These are phyloP conservation scores for Lasiosphaeria miniovina DNA, from an alignment of 495 filamentous ascomycete species.

Conservation along the genomic window DNA sequence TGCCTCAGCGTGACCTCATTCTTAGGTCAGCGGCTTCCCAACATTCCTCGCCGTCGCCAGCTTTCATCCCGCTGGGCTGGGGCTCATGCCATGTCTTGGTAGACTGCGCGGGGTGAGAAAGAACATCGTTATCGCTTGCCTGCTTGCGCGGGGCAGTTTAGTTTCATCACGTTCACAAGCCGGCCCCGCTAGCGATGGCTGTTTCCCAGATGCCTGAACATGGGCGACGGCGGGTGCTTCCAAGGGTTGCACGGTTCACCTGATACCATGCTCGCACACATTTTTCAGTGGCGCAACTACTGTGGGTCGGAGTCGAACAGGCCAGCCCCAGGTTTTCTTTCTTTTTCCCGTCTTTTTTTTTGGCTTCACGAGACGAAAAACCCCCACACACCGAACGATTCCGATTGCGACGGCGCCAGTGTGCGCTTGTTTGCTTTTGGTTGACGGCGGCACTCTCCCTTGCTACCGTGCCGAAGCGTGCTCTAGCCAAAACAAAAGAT, in stretches of 20 bases:
- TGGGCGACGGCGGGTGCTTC: neutral
- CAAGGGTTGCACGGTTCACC: neutral
- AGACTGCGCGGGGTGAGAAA: neutral
- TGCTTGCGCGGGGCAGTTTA: neutral
- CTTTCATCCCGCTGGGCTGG: too few species aligned
- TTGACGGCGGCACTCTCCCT: too few species aligned
- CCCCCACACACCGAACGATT: neutral
- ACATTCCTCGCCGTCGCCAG: too few species aligned
- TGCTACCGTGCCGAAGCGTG: neutral
- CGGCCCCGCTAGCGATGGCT: neutral
- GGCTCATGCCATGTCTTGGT: too few species aligned
- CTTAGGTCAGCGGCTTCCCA: too few species aligned
- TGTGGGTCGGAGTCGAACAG: neutral
- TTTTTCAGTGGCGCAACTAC: neutral
- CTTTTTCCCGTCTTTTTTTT: too few species aligned
- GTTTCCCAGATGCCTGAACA: neutral
- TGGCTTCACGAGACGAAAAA: neutral
- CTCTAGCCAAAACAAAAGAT: neutral
- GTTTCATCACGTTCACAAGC: neutral
- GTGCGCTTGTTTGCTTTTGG: neutral
- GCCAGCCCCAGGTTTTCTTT: slow-evolving; percentile 1
- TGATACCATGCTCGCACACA: neutral
- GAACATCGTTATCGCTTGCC: neutral
- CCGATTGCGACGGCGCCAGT: neutral
- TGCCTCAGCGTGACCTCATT: too few species aligned